Conservation (phyloP, 768 basidiomycete genomes). For the Macrolepiota dolichaula region DNA sequence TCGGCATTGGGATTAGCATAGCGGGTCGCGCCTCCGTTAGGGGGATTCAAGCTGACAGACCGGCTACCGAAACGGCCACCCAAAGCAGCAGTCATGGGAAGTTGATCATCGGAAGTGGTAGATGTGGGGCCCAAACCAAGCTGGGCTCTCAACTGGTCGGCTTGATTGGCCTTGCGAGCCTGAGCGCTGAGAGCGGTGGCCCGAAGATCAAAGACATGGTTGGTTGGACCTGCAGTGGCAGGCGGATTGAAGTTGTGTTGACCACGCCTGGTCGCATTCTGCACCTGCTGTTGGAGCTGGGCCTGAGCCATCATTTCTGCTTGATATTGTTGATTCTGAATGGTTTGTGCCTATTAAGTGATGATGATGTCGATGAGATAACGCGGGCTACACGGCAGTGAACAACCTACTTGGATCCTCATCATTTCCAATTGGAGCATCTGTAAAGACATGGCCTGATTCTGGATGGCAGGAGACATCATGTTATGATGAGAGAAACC, state of each 20-base stretch:
- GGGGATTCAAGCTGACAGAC: slow-evolving; percentile 38
- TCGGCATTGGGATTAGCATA: slow-evolving; percentile 37
- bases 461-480: slow-evolving; percentile 48
- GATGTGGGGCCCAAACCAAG: slow-evolving; percentile 37
- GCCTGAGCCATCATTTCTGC: slow-evolving; percentile 63
- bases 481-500: slow-evolving; percentile 40
- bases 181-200: slow-evolving; percentile 52
- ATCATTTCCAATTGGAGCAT: slow-evolving; percentile 83
- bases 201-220: slow-evolving; percentile 62
- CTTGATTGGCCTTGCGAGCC: slow-evolving; percentile 66
- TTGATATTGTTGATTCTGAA: slow-evolving; percentile 77
- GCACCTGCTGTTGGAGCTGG: slow-evolving; percentile 27
- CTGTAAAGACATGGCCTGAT: slow-evolving; percentile 75
- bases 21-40: slow-evolving; percentile 20
- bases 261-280: slow-evolving; percentile 42
- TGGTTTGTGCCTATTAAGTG: slow-evolving; percentile 56
- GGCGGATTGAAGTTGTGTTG: slow-evolving; percentile 51
- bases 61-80: slow-evolving; percentile 77
- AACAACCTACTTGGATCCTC: slow-evolving; percentile 64
- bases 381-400: slow-evolving; percentile 5
- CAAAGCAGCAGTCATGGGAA: slow-evolving; percentile 79
- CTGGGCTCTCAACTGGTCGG: slow-evolving; percentile 62
- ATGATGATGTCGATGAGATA: slow-evolving; percentile 16
- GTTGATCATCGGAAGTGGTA: slow-evolving; percentile 44
- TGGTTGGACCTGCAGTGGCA: slow-evolving; percentile 71